Base-by-base conservation (phyloP, 2,329 filamentous ascomycete genomes). In the Diatrype stigma region DNA sequence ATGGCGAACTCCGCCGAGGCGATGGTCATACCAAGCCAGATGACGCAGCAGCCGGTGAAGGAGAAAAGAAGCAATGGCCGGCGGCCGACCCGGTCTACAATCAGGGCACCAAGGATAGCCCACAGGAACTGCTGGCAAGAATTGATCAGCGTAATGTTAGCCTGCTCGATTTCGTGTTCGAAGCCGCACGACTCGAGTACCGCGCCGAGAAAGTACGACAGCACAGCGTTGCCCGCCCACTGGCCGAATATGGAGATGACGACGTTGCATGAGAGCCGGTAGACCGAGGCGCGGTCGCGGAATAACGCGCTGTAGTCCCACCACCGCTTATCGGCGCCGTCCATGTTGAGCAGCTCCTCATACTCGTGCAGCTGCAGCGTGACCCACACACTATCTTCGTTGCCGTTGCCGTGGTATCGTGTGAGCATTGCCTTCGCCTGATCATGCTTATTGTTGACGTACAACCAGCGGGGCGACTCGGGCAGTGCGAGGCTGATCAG, bases 71-170 rank as follows among this genome's bases (percentile, higher is more conserved):
- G 69, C 30, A 80, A 68, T n/a, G 73, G 74, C 11, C 79, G 76
- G 34, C 80, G 77, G 34, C 79, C 77, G 28, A 80, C 59, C 35
- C 61, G 66, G 51, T 80, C 78, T 23, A 80, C 74, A 2, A 80
- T 60, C 12, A 68, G 62, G 17, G 79, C 76, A 28, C 79, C 79
- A 14, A 74, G 51, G 32, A 78, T 69, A 40, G 77, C 76, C 55
- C 72, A 76, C 48, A 72, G 57, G 60, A 80, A 74, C 56, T 78
- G 74, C 60, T 77, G 72, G 50, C 73, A 74, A 26, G 72, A 72
- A 64, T 79, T 76, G 61, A 77, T 76, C 30, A 81, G 71, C 8
- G 73, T 78, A 54, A 82, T 72, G 59, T 79, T 75, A 47, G 73
- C 70, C 58, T 78, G 71, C 19, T 62, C 61, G 42, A 69, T 65